Base-by-base conservation (phyloP, 768 basidiomycete genomes). In the Russula lepida region DNA sequence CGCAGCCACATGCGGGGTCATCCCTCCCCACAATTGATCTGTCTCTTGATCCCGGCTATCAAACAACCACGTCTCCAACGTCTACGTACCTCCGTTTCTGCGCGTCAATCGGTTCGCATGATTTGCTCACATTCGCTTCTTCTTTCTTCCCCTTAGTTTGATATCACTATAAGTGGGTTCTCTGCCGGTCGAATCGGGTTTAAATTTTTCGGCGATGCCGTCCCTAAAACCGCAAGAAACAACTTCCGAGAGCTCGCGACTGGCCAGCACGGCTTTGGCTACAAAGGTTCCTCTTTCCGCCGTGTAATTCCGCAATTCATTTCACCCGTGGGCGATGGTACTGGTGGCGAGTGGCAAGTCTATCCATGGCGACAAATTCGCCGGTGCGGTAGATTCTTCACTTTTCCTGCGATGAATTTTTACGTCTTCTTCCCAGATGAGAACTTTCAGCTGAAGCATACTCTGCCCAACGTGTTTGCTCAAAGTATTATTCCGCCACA, bases 311-410 rank as follows among this genome's bases (percentile, higher is more conserved):
- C 39, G 11, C 0, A 13, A 0, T 33, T 33, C 0, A 94, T 71
- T 95, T 95, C 72, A 88, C 85, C 65, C 56, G 64, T 13, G 62
- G 62, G 64, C 52, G 74, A 77, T 57, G 89, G 89, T 19, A 89
- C 87, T 11, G 89, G 89, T 62, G 90, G 89, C 51, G 88, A 85
- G 89, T 62, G 90, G 89, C 51, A 88, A 85, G 74, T 87, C 85
- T 27, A 89, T 89, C 70, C 89, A 87, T 62, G 88, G 88, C 64
- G 75, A 76, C 49, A 84, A 81, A 68, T 89, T 88, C 64, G 69
- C 68, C 7, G 87, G 86, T 86, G 46, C n/a, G 49, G 77, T 70
- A 44, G 21, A 21, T 15, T 33, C 57, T 48, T 23, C 9, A 8
- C 39, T 60, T 33, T 15, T 19, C 53, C 5, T 23, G n/a, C 27